These are phyloP conservation scores for Lyophyllum atratum DNA, from an alignment of 768 basidiomycete genomes.

Conservation along the genomic window DNA sequence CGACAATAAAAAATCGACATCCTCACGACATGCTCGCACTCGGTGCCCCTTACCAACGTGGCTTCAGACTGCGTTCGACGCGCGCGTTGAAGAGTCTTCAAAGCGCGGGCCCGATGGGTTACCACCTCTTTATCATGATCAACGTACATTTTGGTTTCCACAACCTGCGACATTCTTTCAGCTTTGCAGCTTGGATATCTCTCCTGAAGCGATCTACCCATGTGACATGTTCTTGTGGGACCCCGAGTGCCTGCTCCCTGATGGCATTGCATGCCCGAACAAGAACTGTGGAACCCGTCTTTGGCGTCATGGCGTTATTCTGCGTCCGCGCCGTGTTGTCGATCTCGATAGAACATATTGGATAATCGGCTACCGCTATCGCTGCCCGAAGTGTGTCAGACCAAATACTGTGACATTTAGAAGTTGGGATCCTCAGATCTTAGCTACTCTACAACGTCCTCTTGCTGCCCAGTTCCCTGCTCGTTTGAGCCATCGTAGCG, in stretches of 20 bases:
- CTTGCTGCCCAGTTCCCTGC: slow-evolving; percentile 20
- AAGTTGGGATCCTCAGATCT: slow-evolving; percentile 11
- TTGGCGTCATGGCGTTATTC: slow-evolving; percentile 7
- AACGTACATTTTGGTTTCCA: slow-evolving; percentile 7
- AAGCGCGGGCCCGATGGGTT: neutral
- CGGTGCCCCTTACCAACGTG: neutral
- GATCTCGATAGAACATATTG: slow-evolving; percentile 14
- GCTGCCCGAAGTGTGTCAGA: neutral
- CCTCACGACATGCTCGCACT: neutral
- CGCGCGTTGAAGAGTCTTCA: neutral
- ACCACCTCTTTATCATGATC: slow-evolving; percentile 1
- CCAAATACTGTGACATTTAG: slow-evolving; percentile 3
- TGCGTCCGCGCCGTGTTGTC: slow-evolving; percentile 12
- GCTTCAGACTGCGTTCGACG: neutral
- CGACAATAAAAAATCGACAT: neutral
- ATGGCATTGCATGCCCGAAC: slow-evolving; percentile 13
- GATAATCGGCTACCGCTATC: slow-evolving; percentile 16
- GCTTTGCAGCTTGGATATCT: neutral
- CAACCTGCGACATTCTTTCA: neutral
- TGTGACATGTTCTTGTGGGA: slow-evolving; percentile 17
- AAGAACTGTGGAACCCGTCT: slow-evolving; percentile 4
- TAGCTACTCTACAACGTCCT: neutral
- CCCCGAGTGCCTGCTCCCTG: slow-evolving; percentile 1
- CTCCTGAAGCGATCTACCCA: slow-evolving; percentile 10
- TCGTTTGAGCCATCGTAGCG: slow-evolving; percentile 20